Evolutionary conservation across 306 rosid species (phyloP), one percentile per base, ranked within the genome.

Genomic region (Castanea sativa): DNA sequence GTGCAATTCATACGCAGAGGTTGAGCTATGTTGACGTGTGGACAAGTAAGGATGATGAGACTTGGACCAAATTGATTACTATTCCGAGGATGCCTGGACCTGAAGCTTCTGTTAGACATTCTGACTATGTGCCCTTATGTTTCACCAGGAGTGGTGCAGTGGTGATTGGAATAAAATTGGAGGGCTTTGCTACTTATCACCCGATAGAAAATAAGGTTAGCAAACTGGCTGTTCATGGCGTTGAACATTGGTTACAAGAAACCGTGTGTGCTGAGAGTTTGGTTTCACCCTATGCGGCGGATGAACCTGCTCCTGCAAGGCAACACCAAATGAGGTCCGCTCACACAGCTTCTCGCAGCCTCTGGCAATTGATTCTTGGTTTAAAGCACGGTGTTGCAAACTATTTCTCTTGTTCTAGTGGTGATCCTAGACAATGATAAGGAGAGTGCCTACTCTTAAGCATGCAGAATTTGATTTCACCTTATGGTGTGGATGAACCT

Each of bases 161-260:
- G 81, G 33, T 88, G 60, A 59, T 88, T 51, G 72, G 83, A 35
- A 78, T 82, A 1, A 49, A 80, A 67, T 88, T 81, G 65, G 78
- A 82, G 77, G 84, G 87, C 15, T 71, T 85, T 61, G 58, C 76
- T 11, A 73, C 72, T 7, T 85, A 74, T 73, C 88, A 87, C 18
- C 79, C 74, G 0, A 65, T 6, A 9, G 29, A 11, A 1, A 79
- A 75, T 7, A 61, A 15, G 15, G 78, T 85, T 51, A 75, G 69
- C 33, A 57, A 45, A 38, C 57, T 80, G 38, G 74, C 64, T 4
- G 82, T 82, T 3, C 15, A 33, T 0, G 82, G 80, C 10, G 84
- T 79, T 16, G 73, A 73, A 53, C 83, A 60, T 21, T 80, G 87
- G 86, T 71, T 80, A 78, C 85, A 85, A 57, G 91, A 83, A 83